These are phyloP conservation scores for Camelina neglecta DNA, from an alignment of 345 rosid genomes.

Conservation along the genomic window DNA sequence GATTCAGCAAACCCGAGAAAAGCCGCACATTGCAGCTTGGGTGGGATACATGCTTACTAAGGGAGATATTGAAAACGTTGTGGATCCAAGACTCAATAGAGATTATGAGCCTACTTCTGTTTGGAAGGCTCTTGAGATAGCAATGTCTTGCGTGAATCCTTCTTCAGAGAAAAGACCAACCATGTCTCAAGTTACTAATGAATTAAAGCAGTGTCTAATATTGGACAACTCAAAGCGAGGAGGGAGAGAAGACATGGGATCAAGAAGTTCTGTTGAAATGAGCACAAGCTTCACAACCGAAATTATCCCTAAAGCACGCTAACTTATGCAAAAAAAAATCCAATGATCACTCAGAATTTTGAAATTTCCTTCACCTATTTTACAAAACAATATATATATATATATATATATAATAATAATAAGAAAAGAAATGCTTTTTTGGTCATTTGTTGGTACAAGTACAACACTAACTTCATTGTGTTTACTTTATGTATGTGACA, in stretches of 20 bases:
- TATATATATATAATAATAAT: too few species aligned
- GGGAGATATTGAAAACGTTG: neutral
- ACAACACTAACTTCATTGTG: too few species aligned
- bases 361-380: neutral
- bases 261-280: neutral
- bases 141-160: conserved; percentile 1
- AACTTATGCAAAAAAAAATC: neutral
- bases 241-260: neutral
- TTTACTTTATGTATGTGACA: too few species aligned
- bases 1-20: conserved; percentile 12
- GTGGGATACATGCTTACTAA: conserved; percentile 3
- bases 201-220: neutral
- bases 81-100: neutral
- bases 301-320: neutral
- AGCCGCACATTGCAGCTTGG: conserved; percentile 21
- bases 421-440: neutral
- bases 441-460: neutral
- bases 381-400: neutral
- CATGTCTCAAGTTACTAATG: conserved; percentile 10
- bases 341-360: neutral
- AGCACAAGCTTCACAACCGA: neutral
- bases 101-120: conserved; percentile 13
- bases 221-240: neutral
- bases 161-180: neutral
- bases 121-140: conserved; percentile 16